phyloP scores from a whole-genome alignment of 129 eudicot genomes.

The Arctium minus region DNA sequence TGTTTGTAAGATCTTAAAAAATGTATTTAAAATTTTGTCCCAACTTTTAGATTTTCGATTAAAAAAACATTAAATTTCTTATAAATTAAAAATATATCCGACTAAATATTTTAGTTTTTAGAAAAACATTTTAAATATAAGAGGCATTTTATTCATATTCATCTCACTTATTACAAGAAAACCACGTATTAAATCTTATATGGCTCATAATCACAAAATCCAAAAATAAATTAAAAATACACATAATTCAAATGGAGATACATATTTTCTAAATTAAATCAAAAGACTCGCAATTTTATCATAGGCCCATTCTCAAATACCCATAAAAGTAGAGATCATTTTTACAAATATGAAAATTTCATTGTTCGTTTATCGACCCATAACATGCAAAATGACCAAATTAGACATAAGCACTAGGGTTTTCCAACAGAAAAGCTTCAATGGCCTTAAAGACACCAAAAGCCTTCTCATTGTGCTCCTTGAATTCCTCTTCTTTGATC shows the following conservation, averaged over 20 bases:
- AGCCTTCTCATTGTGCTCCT: conserved; percentile 39
- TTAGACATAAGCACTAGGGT: conserved; percentile 43
- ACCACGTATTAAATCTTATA: background rate
- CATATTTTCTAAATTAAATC: no score
- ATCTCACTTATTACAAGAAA: background rate
- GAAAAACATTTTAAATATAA: background rate
- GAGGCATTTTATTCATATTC: background rate
- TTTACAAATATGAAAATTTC: background rate
- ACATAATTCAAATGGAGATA: no score
- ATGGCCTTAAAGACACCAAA: conserved; percentile 41
- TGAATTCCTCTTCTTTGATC: conserved; percentile 45
- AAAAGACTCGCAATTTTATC: no score
- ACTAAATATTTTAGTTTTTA: no score
- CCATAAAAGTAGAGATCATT: background rate
- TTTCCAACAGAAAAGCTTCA: conserved; percentile 43
- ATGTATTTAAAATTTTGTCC: no score
- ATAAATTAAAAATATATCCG: no score
- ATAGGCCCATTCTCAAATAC: no score
- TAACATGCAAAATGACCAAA: background rate
- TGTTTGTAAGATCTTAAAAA: no score
- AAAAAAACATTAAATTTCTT: no score
- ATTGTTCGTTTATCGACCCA: background rate
- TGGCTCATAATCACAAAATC: background rate
- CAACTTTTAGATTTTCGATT: no score
- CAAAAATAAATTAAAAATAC: no score